Conservation (phyloP, 768 basidiomycete genomes). For the Pulveroboletus sp. region DNA sequence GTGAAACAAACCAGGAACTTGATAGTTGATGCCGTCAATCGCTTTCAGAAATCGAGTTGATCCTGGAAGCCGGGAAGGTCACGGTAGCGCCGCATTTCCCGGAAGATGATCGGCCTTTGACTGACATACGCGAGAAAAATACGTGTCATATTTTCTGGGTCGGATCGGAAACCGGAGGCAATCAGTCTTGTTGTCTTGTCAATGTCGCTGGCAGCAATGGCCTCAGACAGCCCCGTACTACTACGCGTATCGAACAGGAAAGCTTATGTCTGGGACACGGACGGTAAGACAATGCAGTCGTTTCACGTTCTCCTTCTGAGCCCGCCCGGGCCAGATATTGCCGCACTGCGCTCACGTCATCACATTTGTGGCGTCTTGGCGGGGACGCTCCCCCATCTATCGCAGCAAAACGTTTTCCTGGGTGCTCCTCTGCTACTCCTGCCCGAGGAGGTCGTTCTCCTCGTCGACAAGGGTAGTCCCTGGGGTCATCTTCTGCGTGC, state of each 20-base stretch:
- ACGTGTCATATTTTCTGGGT: no score
- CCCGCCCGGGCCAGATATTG: conserved; percentile 60
- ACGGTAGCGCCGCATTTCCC: no score
- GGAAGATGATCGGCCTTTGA: no score
- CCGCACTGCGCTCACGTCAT: conserved; percentile 72
- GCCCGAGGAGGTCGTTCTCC: conserved; percentile 88
- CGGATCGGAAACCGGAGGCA: conserved; percentile 20
- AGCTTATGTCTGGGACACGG: conserved; percentile 86
- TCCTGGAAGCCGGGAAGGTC: no score
- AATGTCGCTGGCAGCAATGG: conserved; percentile 2
- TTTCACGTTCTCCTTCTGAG: not conserved
- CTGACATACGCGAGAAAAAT: no score
- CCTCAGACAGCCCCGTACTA: conserved; percentile 36
- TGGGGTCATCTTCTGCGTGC: no score
- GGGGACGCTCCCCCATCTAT: conserved; percentile 90
- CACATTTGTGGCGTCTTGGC: conserved; percentile 79
- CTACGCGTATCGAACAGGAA: conserved; percentile 74
- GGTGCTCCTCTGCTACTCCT: conserved; percentile 86
- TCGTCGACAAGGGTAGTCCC: conserved; percentile 70
- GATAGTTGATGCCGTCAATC: no score
- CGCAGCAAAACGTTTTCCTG: conserved; percentile 95
- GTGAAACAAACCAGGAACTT: no score
- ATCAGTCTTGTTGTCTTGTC: not conserved
- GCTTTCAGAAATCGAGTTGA: no score
- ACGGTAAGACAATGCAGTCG: conserved; percentile 46